phyloP scores from a whole-genome alignment of 2,329 filamentous ascomycete genomes.

The Tolypocladium album region DNA sequence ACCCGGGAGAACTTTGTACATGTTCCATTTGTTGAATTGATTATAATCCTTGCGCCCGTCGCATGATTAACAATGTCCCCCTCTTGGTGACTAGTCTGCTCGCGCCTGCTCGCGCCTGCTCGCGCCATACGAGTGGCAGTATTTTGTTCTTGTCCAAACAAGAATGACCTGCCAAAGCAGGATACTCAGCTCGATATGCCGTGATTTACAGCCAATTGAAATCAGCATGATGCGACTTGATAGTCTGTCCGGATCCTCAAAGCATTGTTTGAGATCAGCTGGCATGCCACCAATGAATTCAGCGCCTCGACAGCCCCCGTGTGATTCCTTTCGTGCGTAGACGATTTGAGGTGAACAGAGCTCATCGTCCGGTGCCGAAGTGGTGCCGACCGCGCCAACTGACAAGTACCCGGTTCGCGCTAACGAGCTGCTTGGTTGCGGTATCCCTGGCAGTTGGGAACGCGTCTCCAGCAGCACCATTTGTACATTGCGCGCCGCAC shows the following conservation, averaged over 20 bases:
- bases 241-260: background rate
- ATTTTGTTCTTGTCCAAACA: background rate
- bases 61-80: background rate
- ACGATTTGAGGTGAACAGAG: background rate
- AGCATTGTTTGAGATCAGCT: background rate
- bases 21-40: conserved; percentile 23
- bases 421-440: background rate
- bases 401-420: background rate
- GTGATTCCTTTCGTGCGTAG: background rate
- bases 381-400: background rate
- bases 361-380: background rate
- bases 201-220: background rate
- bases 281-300: background rate
- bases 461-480: conserved; percentile 2
- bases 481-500: background rate
- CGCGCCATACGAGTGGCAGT: background rate
- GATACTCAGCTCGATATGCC: background rate
- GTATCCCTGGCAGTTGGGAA: background rate
- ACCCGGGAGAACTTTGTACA: conserved; percentile 16
- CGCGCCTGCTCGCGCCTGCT: background rate
- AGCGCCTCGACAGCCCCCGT: background rate
- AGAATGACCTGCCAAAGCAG: background rate
- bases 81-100: background rate
- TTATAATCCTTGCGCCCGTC: background rate
- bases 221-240: background rate